phyloP scores from a whole-genome alignment of 768 basidiomycete genomes.

The Auricularia sp. region DNA sequence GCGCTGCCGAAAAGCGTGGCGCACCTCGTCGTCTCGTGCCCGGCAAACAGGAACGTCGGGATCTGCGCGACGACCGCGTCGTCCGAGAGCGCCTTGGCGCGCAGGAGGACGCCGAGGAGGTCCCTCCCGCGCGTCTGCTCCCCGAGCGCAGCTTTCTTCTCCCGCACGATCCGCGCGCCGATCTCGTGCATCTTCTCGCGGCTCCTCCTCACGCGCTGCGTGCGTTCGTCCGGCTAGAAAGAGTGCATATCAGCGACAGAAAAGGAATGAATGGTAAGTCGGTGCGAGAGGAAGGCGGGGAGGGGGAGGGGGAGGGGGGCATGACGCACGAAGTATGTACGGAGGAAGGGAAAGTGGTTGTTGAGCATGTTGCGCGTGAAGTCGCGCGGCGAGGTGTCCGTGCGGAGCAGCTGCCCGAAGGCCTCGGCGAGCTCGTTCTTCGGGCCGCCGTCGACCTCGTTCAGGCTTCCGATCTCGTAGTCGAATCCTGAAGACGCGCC shows the following conservation, averaged over 20 bases:
- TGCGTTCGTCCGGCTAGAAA: constrained; percentile 6
- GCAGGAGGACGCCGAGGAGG: constrained; percentile 19
- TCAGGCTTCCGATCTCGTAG: constrained; percentile 26
- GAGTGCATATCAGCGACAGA: background rate
- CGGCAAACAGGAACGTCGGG: constrained; percentile 49
- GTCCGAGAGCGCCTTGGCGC: constrained; percentile 22
- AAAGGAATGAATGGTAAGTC: background rate
- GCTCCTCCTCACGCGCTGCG: background rate
- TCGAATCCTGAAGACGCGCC: constrained; percentile 16
- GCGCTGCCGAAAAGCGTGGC: too few relatives aligned
- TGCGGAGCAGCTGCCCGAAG: constrained; percentile 21
- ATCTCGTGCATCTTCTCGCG: background rate
- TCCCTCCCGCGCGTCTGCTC: constrained; percentile 3
- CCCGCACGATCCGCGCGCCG: background rate
- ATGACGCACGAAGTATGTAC: background rate
- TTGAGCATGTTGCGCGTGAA: constrained; percentile 20
- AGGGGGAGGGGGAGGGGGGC: background rate
- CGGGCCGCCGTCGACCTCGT: constrained; percentile 7
- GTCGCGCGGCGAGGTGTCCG: constrained; percentile 8
- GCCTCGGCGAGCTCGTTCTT: constrained; percentile 24
- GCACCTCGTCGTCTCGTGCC: constrained; percentile 13
- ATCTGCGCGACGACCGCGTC: constrained; percentile 32
- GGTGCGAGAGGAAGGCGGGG: too few relatives aligned
- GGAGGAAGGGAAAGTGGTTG: background rate
- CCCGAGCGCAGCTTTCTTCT: background rate